phyloP scores from a whole-genome alignment of 441 rosid species.

The Viola pubescens region DNA sequence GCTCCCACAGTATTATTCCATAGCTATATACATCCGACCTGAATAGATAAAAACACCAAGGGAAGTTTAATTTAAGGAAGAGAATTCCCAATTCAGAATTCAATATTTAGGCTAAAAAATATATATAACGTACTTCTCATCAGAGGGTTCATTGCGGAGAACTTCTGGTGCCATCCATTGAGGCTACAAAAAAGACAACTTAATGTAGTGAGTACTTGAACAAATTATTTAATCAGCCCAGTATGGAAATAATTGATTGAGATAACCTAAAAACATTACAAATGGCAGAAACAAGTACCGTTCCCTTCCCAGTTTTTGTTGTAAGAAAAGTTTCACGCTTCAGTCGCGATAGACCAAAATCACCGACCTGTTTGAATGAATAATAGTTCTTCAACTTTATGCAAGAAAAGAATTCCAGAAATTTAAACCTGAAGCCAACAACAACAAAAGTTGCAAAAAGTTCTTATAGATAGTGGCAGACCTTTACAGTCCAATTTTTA shows the following conservation, averaged over 20 bases:
- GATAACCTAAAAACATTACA: conserved; percentile 1
- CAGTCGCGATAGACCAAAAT: conserved; percentile 87
- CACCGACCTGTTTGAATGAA: conserved; percentile 65
- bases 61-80: conserved; percentile 14
- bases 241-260: neutral
- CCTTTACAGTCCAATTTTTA: conserved; percentile 93
- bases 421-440: neutral
- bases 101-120: conserved; percentile 10
- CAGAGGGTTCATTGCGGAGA: conserved; percentile 83
- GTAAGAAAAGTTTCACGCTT: conserved; percentile 78
- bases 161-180: conserved; percentile 99
- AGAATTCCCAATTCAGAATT: conserved; percentile 9
- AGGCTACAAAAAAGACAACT: conserved; percentile 46
- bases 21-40: conserved; percentile 94
- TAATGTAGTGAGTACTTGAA: conserved; percentile 6
- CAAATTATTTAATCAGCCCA: conserved; percentile 1
- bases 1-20: conserved; percentile 92
- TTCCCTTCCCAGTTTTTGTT: conserved; percentile 83
- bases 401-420: neutral
- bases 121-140: conserved; percentile 62
- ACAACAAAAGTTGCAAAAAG: conserved; percentile 1
- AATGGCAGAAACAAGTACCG: conserved; percentile 38
- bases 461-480: conserved; percentile 20
- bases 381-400: conserved; percentile 13
- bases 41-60: conserved; percentile 13